A percentile compares a stretch with the other conserved stretches of the same genome.
Conservation (phyloP, 805 yeast species). For the Tetrapisispora arboricola region DNA sequence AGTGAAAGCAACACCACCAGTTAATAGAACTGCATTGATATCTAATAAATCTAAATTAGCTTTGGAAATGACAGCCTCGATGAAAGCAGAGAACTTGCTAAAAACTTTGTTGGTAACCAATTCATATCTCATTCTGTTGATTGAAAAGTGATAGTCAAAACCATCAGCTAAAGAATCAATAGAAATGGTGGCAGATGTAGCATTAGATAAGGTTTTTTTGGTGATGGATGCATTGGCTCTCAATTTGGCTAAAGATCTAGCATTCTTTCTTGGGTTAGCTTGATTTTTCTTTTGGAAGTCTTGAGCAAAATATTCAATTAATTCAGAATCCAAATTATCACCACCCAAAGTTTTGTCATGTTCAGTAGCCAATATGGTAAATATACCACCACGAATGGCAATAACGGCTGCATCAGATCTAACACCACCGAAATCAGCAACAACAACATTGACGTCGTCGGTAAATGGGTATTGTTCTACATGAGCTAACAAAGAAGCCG, state of each 20-base stretch:
- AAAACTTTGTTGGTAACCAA: conserved; percentile 72
- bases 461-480: conserved; percentile 36
- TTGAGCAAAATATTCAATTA: conserved; percentile 76
- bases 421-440: conserved; percentile 94
- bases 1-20: conserved; percentile 87
- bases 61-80: conserved; percentile 62
- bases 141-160: conserved; percentile 80
- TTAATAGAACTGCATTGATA: conserved; percentile 81
- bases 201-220: conserved; percentile 86
- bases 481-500: conserved; percentile 84
- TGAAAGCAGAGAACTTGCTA: conserved; percentile 64
- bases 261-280: conserved; percentile 68
- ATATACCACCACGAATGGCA: conserved; percentile 87
- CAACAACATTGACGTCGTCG: conserved; percentile 39
- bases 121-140: conserved; percentile 92
- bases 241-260: conserved; percentile 83
- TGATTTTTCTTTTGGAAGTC: conserved; percentile 87
- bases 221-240: conserved; percentile 71
- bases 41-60: conserved; percentile 80
- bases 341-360: conserved; percentile 85
- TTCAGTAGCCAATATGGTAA: conserved; percentile 77
- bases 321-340: conserved; percentile 66
- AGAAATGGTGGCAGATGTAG: conserved; percentile 79
- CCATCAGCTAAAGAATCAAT: conserved; percentile 94
- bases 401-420: conserved; percentile 93